Evolutionary conservation across 352 stramenopile genomes (phyloP).

Genomic region (Phytophthora cactorum): DNA sequence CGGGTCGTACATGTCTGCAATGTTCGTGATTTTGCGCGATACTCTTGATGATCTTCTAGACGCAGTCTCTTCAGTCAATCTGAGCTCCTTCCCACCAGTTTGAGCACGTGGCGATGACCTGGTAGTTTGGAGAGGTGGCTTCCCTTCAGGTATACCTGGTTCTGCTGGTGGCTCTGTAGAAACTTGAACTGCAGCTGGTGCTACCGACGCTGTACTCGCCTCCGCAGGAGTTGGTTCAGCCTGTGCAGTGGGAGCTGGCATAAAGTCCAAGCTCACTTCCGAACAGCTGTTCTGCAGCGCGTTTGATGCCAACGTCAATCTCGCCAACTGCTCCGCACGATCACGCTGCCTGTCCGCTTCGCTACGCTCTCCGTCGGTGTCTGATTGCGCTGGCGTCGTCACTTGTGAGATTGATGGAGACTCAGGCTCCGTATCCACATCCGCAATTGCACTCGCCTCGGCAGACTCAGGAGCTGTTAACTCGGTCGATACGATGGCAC

Average conservation of each 20-base stretch:
- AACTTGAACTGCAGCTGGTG: not conserved
- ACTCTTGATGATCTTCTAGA: conserved; percentile 69
- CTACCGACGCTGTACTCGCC: conserved; percentile 6
- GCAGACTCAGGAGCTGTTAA: not conserved
- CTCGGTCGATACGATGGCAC: conserved; percentile 3
- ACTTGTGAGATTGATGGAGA: conserved; percentile 69
- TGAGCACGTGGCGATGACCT: conserved; percentile 23
- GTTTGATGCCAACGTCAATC: conserved; percentile 40
- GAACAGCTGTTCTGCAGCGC: conserved; percentile 30
- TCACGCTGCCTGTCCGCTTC: conserved; percentile 32
- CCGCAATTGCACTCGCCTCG: conserved; percentile 32
- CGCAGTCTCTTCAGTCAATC: conserved; percentile 27
- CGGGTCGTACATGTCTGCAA: conserved; percentile 81
- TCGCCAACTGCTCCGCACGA: conserved; percentile 36
- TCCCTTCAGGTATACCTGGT: conserved; percentile 17
- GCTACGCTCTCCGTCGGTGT: conserved; percentile 56
- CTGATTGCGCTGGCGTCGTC: conserved; percentile 72
- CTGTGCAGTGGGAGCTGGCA: not conserved
- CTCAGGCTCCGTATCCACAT: conserved; percentile 69
- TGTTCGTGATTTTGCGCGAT: conserved; percentile 81
- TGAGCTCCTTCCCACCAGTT: conserved; percentile 31
- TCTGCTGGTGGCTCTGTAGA: not conserved
- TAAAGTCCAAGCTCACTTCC: conserved; percentile 14
- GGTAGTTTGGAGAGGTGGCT: conserved; percentile 27
- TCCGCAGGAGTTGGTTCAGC: conserved; percentile 27